Base-by-base conservation (phyloP, 495 filamentous ascomycete genomes). In the Neurospora pannonica region DNA sequence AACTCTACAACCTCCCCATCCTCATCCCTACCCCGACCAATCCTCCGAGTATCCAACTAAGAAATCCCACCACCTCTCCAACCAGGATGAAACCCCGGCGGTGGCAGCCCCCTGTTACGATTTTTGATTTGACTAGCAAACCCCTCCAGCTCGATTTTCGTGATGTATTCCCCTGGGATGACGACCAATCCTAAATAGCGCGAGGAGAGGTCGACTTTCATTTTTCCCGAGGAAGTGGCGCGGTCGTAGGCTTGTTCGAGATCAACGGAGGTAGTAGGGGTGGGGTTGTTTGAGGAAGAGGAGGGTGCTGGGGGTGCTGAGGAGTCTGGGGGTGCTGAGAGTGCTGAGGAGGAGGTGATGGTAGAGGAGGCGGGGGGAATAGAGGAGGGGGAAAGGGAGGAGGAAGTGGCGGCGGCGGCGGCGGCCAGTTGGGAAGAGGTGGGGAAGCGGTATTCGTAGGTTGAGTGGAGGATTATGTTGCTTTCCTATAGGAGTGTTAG, bases 171-270 rank as follows among this genome's bases (percentile, higher is more conserved):
- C 17, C 97, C 95, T 1, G 97, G 96, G 10, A 98, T 89, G 9
- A 97, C 95, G 39, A 99, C 91, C 9, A 98, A 85, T 0, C 96
- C 96, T 60, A 99, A 89, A 78, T 93, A 94, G 37, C 96, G 89
- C 76, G 91, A 93, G 17, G 89, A 92, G 90, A 97, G 92, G 77
- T 92, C 88, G 75, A 92, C 78, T 73, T 86, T 90, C 24, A 93
- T 73, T 28, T 79, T 85, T 5, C 74, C 75, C 0, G 48, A 0
- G 2, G 48, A 13, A 5, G 48, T 5, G 21, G 48, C 48, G 10
- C 15, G 9, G 48, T 74, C 13, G 70, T 72, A 75, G 17, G 73
- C 78, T 71, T 80, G 71, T 38, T 70, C 31, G 90, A 86, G 0
- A 92, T n/a, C n/a, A n/a, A n/a, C n/a, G n/a, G n/a, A n/a, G n/a